phyloP scores from a whole-genome alignment of 2,329 filamentous ascomycete species.

The Cadophora sp. region DNA sequence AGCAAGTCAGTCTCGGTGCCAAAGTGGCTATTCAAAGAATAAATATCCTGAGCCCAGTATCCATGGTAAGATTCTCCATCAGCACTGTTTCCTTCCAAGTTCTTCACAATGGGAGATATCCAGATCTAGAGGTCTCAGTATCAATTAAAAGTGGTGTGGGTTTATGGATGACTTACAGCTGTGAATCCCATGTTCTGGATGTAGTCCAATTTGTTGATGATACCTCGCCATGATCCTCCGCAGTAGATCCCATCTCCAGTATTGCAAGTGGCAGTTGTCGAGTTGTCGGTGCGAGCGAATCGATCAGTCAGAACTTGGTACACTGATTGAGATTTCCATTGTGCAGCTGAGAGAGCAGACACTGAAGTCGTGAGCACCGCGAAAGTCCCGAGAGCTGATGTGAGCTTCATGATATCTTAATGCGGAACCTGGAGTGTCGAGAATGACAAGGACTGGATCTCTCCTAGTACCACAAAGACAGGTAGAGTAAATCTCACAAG shows the following conservation, averaged over 20 bases:
- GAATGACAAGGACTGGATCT: not conserved
- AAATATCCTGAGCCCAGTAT: conserved; percentile 55
- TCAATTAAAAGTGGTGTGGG: not conserved
- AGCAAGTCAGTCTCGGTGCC: conserved; percentile 55
- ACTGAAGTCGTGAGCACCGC: conserved; percentile 17
- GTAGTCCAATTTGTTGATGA: conserved; percentile 51
- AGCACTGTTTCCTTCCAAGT: conserved; percentile 46
- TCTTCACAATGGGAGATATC: conserved; percentile 53
- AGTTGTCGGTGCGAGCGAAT: conserved; percentile 51
- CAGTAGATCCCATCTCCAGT: conserved; percentile 50
- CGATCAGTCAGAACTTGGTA: conserved; percentile 56
- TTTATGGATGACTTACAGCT: conserved; percentile 37
- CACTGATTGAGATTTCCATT: conserved; percentile 52
- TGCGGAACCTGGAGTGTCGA: not conserved
- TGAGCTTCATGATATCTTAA: conserved; percentile 30
- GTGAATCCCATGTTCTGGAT: conserved; percentile 52
- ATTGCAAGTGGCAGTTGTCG: conserved; percentile 38
- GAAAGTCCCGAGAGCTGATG: conserved; percentile 22
- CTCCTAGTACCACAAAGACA: not conserved
- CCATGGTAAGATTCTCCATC: conserved; percentile 53
- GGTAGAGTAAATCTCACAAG: not conserved
- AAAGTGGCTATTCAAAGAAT: conserved; percentile 56
- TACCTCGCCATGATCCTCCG: conserved; percentile 53
- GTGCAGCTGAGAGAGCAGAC: conserved; percentile 38
- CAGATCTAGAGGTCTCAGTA: conserved; percentile 45